Evolutionary conservation across 2,329 filamentous ascomycete genomes (phyloP).

Genomic region (Ascochyta lentis): DNA sequence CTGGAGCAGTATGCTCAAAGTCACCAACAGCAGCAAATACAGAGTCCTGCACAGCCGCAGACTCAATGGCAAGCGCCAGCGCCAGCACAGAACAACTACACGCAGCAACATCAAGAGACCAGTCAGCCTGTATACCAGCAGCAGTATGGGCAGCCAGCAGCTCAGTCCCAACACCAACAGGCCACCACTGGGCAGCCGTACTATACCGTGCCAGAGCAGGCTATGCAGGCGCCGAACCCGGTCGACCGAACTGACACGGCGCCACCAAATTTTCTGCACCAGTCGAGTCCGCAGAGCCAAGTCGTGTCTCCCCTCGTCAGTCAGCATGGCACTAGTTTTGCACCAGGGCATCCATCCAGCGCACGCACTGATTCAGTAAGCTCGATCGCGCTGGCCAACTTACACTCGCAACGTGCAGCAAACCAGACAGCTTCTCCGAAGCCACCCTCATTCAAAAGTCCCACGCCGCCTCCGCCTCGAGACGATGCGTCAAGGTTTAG

Average conservation of each 20-base stretch:
- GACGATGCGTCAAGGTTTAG: constrained; percentile 41
- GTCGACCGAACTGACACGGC: constrained; percentile 32
- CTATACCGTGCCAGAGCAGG: constrained; percentile 24
- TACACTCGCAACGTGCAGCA: constrained; percentile 34
- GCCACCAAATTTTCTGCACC: constrained; percentile 33
- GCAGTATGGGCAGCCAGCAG: constrained; percentile 8
- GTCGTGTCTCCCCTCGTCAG: constrained; percentile 44
- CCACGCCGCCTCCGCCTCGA: constrained; percentile 35
- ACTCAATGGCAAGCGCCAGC: constrained; percentile 31
- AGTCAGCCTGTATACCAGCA: constrained; percentile 11
- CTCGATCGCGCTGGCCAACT: constrained; percentile 41
- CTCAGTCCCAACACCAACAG: constrained; percentile 23
- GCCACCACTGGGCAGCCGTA: constrained; percentile 26
- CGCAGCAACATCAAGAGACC: constrained; percentile 21
- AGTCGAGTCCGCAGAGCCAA: constrained; percentile 39
- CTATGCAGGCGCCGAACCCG: constrained; percentile 39
- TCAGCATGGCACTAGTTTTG: constrained; percentile 36
- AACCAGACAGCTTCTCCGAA: constrained; percentile 37
- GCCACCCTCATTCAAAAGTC: constrained; percentile 24
- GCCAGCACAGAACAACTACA: constrained; percentile 17
- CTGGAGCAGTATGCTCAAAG: constrained; percentile 11
- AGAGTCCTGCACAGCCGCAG: constrained; percentile 21
- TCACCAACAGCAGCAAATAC: constrained; percentile 17
- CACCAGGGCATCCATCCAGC: constrained; percentile 21
- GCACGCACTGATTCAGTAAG: constrained; percentile 40